A percentile compares a stretch with the other conserved stretches of the same genome.
These are phyloP conservation scores for Tritrichomonas foetus DNA, from an alignment of 208 protist genomes.

Conservation along the genomic window DNA sequence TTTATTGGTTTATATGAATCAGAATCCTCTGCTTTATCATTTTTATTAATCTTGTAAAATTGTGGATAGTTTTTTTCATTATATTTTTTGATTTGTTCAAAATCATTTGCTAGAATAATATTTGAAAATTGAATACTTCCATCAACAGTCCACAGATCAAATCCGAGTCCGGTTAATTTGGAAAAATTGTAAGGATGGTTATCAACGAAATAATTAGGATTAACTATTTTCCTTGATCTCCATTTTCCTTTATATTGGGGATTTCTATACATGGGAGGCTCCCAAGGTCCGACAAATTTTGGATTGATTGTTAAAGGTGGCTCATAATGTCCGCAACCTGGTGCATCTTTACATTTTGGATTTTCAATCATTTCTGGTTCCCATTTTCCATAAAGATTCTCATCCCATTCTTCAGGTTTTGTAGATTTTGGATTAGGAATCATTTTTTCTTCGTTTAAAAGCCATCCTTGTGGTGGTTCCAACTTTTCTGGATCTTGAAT, in stretches of 20 bases:
- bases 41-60: too few relatives aligned
- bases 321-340: conserved; percentile 41
- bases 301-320: conserved; percentile 53
- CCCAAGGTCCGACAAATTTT: conserved; percentile 54
- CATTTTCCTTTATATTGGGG: conserved; percentile 56
- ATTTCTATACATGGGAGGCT: conserved; percentile 48
- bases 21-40: too few relatives aligned
- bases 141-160: conserved; percentile 9
- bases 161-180: not conserved
- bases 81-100: not conserved
- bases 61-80: not conserved
- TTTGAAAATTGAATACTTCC: not conserved
- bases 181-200: not conserved
- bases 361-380: conserved; percentile 49
- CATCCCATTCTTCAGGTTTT: conserved; percentile 56
- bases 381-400: conserved; percentile 53
- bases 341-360: conserved; percentile 44
- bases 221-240: conserved; percentile 51
- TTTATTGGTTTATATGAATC: too few relatives aligned
- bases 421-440: conserved; percentile 47
- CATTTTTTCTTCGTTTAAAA: conserved; percentile 24
- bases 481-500: conserved; percentile 45
- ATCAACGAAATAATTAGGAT: conserved; percentile 53
- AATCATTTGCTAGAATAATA: not conserved
- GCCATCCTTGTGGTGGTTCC: conserved; percentile 18